A percentile compares a stretch with the other conserved stretches of the same genome.
Conservation (phyloP, 768 basidiomycete species). For the Phaeolepiota aurea region DNA sequence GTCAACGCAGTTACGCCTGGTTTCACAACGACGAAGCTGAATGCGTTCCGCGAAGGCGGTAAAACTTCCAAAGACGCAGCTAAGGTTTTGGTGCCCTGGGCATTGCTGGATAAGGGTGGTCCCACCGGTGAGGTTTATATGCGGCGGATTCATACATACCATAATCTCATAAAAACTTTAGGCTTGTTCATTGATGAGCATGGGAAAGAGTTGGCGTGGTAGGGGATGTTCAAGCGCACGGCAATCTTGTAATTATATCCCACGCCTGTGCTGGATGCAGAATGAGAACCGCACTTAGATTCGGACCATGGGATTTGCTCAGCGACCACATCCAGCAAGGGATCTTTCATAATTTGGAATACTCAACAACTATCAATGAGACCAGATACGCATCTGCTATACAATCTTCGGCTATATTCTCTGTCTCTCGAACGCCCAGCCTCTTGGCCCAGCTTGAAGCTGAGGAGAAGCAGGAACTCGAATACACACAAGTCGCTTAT, state of each 20-base stretch:
- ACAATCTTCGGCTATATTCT: slow-evolving; percentile 66
- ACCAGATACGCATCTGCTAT: slow-evolving; percentile 58
- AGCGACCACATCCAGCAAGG: slow-evolving; percentile 55
- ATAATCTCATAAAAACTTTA: background rate
- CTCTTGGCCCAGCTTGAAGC: slow-evolving; percentile 53
- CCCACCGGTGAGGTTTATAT: slow-evolving; percentile 21
- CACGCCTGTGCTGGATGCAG: no score
- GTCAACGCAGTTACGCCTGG: slow-evolving; percentile 62
- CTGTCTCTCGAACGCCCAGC: slow-evolving; percentile 73
- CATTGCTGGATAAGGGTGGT: slow-evolving; percentile 28
- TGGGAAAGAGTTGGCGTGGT: background rate
- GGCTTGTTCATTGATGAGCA: background rate
- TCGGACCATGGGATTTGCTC: no score
- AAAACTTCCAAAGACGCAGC: slow-evolving; percentile 28
- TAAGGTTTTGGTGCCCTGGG: slow-evolving; percentile 27
- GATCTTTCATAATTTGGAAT: no score
- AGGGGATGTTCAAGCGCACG: no score
- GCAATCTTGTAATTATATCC: no score
- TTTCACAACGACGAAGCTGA: slow-evolving; percentile 34
- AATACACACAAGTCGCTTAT: slow-evolving; percentile 61
- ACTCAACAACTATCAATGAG: slow-evolving; percentile 57
- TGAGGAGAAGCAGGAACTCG: slow-evolving; percentile 63
- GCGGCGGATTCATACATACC: background rate
- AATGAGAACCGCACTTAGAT: no score
- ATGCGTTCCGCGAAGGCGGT: slow-evolving; percentile 25